These are phyloP conservation scores for Tolypocladium inflatum DNA, from an alignment of 2,329 filamentous ascomycete species.

Conservation along the genomic window DNA sequence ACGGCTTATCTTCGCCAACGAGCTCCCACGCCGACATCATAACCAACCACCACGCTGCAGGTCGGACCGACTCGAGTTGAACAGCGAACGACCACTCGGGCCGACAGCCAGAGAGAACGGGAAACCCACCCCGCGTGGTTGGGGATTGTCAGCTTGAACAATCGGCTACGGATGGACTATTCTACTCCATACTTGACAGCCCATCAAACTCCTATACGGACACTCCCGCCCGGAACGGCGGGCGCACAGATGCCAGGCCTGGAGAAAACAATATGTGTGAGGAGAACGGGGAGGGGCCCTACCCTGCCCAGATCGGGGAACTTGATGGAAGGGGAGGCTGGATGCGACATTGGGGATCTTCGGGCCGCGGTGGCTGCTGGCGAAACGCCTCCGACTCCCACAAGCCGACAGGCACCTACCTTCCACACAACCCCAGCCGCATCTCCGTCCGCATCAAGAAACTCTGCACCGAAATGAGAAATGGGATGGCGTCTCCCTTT, in stretches of 20 bases:
- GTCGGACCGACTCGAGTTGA: background rate
- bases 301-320: background rate
- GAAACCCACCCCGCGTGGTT: background rate
- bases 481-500: background rate
- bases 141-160: background rate
- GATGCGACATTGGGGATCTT: background rate
- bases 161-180: background rate
- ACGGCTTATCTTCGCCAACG: background rate
- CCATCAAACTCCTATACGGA: background rate
- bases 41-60: background rate
- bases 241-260: background rate
- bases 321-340: background rate
- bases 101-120: background rate
- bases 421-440: background rate
- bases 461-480: background rate
- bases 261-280: background rate
- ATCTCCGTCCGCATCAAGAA: background rate
- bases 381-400: background rate
- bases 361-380: background rate
- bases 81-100: background rate
- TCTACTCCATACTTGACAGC: background rate
- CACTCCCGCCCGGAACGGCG: background rate
- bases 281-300: background rate
- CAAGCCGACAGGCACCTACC: background rate
- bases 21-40: background rate